Conservation (phyloP, 352 stramenopile genomes). For the Globisporangium nunn region DNA sequence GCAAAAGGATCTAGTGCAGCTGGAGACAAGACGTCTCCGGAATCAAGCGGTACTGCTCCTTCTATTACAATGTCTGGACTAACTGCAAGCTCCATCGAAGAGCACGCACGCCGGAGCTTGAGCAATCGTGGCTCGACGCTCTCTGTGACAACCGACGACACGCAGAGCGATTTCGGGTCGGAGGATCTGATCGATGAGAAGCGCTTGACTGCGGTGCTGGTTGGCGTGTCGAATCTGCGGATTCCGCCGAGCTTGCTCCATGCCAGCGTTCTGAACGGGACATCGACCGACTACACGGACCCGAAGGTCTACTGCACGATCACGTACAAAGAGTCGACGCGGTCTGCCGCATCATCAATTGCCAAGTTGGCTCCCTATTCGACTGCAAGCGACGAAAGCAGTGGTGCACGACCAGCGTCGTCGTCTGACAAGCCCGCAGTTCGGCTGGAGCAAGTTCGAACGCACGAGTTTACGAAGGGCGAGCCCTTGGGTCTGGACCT, state of each 20-base stretch:
- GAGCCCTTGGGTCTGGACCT: conserved; percentile 71
- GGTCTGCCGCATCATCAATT: conserved; percentile 60
- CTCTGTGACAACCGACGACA: conserved; percentile 66
- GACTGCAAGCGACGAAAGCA: conserved; percentile 11
- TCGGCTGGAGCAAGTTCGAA: conserved; percentile 52
- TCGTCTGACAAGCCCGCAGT: background rate
- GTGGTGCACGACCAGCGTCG: background rate
- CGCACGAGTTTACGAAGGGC: conserved; percentile 45
- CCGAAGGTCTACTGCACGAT: conserved; percentile 82
- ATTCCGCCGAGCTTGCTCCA: conserved; percentile 33
- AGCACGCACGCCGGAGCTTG: conserved; percentile 5
- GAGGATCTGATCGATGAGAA: conserved; percentile 67
- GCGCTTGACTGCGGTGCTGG: conserved; percentile 60
- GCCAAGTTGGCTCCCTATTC: conserved; percentile 27
- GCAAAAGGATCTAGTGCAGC: background rate
- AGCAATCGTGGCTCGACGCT: conserved; percentile 10
- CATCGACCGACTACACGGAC: conserved; percentile 22
- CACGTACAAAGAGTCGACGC: conserved; percentile 68
- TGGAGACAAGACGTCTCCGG: conserved; percentile 4
- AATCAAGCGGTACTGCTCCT: conserved; percentile 1
- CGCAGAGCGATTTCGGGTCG: conserved; percentile 45
- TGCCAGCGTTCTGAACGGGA: conserved; percentile 23
- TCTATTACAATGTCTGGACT: conserved; percentile 14
- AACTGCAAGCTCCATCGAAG: conserved; percentile 21
- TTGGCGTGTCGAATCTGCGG: conserved; percentile 67